Conservation (phyloP, 1,284 basidiomycete species). For the Anthracocystis walkeri region DNA sequence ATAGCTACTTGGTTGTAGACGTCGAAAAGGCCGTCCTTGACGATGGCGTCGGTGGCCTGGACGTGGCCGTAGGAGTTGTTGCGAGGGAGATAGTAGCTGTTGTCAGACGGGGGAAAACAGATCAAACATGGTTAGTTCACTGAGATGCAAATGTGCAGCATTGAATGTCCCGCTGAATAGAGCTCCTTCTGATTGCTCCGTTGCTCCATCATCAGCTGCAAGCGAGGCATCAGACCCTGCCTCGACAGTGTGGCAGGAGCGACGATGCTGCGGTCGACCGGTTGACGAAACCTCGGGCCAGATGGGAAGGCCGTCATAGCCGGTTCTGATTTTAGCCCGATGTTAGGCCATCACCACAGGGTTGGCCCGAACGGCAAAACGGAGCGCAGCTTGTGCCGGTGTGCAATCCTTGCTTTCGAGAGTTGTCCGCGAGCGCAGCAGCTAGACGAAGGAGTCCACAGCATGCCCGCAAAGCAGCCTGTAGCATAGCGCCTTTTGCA, state of each 20-base stretch:
- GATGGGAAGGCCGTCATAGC: background rate
- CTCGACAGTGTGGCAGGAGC: no score
- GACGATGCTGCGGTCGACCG: background rate
- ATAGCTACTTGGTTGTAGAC: conserved; percentile 57
- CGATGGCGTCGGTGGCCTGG: conserved; percentile 85
- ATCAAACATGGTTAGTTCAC: no score
- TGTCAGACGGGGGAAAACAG: background rate
- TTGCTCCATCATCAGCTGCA: background rate
- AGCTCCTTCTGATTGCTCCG: background rate
- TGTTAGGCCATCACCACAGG: background rate
- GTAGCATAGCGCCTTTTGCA: background rate
- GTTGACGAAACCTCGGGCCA: conserved; percentile 2
- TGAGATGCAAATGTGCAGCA: no score
- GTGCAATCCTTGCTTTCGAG: background rate
- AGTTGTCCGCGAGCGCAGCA: background rate
- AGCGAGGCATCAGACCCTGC: no score
- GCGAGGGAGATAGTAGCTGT: conserved; percentile 90
- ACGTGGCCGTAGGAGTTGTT: conserved; percentile 90
- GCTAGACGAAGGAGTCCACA: background rate
- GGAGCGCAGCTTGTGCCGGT: conserved; percentile 24
- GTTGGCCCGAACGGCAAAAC: conserved; percentile 16
- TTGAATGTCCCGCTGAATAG: background rate
- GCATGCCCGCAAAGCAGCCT: background rate
- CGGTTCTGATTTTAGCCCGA: background rate
- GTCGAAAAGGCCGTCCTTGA: conserved; percentile 83